Conservation (phyloP, 2,329 filamentous ascomycete genomes). For the Verticillium nubilum region DNA sequence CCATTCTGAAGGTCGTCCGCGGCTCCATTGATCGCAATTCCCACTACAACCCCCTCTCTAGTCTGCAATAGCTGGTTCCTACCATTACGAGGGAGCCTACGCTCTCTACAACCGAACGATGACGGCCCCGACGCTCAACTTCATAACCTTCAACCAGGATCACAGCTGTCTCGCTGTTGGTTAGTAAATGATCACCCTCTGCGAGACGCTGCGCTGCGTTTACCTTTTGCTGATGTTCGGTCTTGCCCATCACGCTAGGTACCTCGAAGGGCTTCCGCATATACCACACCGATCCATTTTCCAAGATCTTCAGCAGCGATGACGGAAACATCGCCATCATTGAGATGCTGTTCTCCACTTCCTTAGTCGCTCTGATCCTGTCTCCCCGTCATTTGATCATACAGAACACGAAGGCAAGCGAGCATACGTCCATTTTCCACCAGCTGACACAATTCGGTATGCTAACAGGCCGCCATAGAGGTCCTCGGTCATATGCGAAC, state of each 20-base stretch:
- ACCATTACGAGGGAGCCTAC: constrained; percentile 1
- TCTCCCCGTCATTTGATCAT: constrained; percentile 91
- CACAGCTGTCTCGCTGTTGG: constrained; percentile 95
- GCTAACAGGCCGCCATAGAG: constrained; percentile 34
- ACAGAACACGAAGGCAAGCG: constrained; percentile 86
- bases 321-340: constrained; percentile 94
- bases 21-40: no score
- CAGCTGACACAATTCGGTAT: not conserved
- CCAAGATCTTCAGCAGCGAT: constrained; percentile 89
- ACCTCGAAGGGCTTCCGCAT: constrained; percentile 93
- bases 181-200: constrained; percentile 33
- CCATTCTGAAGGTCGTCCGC: no score
- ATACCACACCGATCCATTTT: constrained; percentile 94
- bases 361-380: constrained; percentile 86
- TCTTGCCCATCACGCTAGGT: constrained; percentile 40
- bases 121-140: constrained; percentile 77
- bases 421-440: not conserved
- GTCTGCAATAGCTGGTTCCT: not conserved
- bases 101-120: constrained; percentile 34
- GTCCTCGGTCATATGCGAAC: constrained; percentile 87
- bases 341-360: constrained; percentile 98
- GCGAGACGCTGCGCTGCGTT: constrained; percentile 1
- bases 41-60: not conserved
- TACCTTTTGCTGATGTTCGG: not conserved
- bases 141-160: constrained; percentile 99